Base-by-base conservation (phyloP, 176 grass and related monocot species). In the Zoysia japonica region DNA sequence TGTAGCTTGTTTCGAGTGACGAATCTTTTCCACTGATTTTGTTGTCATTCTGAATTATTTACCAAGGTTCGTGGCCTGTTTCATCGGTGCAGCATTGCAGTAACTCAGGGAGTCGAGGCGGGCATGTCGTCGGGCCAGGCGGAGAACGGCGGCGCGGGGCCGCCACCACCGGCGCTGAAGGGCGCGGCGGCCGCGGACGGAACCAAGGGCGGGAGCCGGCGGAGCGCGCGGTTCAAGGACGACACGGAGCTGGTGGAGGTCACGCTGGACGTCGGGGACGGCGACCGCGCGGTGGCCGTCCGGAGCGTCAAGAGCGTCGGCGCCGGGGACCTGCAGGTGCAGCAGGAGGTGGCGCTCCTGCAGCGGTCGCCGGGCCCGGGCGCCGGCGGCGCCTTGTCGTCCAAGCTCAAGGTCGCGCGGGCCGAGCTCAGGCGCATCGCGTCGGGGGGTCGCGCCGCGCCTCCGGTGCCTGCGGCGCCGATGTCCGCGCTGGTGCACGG, bases 211-310 rank as follows among this genome's bases (percentile, higher is more conserved):
- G 70, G n/a, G 1, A 85, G 74, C 86, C 84, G 87, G 50, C 84
- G 88, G 83, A 87, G 48, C 71, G 79, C 91, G 67, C 68, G 92
- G 81, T 91, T 94, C 79, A 91, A 92, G 82, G 92, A 90, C 20
- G 88, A 89, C 50, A 87, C 95, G 13, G 85, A 87, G 81, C 93
- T 91, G 80, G 81, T 95, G 3, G 92, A 99, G 90, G 82, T 99
- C 55, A 95, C 90, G 19, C 65, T 99, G n/a, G 90, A 95, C 70
- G 73, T 95, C 47, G 51, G 74, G 5, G 83, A 60, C 35, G 75
- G 42, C 35, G 69, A 19, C 63, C 86, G 87, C 48, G 57, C 47
- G 5, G 81, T 98, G 20, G 46, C 89, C 42, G 80, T 94, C 67
- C 90, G 81, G 42, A 48, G 74, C 83, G 55, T 90, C 72, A 65